Conservation (phyloP, 805 yeast genomes). For the Pichia exigua region DNA sequence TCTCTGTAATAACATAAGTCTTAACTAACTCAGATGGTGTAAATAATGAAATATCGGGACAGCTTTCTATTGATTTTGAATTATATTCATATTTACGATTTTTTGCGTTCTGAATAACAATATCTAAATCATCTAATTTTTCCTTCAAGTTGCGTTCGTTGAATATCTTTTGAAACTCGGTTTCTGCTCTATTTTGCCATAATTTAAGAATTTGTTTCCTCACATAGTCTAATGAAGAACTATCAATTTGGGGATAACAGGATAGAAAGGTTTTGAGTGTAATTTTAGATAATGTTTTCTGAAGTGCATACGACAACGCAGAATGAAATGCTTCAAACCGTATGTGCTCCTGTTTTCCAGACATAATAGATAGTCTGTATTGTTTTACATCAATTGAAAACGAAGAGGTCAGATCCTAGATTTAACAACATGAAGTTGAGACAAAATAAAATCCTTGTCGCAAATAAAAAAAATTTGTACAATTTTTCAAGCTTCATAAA, state of each 20-base stretch:
- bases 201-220: constrained; percentile 37
- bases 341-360: constrained; percentile 9
- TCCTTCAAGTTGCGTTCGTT: constrained; percentile 35
- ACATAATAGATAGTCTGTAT: neutral
- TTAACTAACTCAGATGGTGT: constrained; percentile 17
- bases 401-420: too few species aligned
- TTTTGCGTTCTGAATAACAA: constrained; percentile 35
- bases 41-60: constrained; percentile 10
- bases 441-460: neutral
- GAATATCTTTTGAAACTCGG: constrained; percentile 42
- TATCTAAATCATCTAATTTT: constrained; percentile 41
- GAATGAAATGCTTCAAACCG: constrained; percentile 28
- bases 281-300: constrained; percentile 38
- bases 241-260: constrained; percentile 42
- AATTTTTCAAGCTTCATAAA: neutral
- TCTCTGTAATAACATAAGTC: constrained; percentile 12
- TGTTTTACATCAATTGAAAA: too few species aligned
- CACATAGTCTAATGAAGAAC: constrained; percentile 34
- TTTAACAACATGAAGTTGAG: neutral
- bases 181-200: constrained; percentile 35
- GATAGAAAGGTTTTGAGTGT: constrained; percentile 34
- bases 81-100: constrained; percentile 10
- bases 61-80: neutral
- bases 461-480: neutral
- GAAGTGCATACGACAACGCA: constrained; percentile 30